Evolutionary conservation across 2,329 filamentous ascomycete species (phyloP), one percentile per base, ranked within the genome.

Genomic region (Pseudogymnoascus sp.): DNA sequence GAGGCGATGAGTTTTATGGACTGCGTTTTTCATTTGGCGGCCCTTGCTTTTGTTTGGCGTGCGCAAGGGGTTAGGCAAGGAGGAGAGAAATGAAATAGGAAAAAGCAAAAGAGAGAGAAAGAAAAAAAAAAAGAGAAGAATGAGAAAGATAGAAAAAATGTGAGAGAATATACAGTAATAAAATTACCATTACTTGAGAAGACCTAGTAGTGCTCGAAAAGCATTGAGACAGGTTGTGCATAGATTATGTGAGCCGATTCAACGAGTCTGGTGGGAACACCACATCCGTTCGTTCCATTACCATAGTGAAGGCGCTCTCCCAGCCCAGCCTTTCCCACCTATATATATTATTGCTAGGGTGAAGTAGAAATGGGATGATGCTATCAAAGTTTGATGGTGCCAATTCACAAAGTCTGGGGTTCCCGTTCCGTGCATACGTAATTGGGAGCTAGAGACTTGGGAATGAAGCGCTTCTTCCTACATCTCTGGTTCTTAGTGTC

Each of bases 151-250:
- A 43, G 39, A 50, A 53, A 18, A n/a, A 18, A 53, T 53, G 20
- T n/a, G n/a, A 53, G 47, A 53, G n/a, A 33, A 53, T 12, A 53
- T 53, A 18, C n/a, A 33, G 28, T 53, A 53, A 18, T 53, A 53
- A 33, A 33, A 33, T 14, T 20, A 18, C 28, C 15, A 18, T 53
- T 18, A 18, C 33, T 18, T 53, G n/a, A 18, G 47, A 53, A 12
- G 30, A 33, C 1, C 14, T 14, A 30, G 22, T 25, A 1, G 25
- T 20, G 8, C 25, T 33, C 15, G 7, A 18, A 25, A 43, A 25
- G 11, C 11, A 22, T 22, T 43, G 18, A 22, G 20, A 6, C 6
- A 41, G 8, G 20, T 41, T 18, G 18, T 18, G 18, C 9, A 12
- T 39, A 25, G 5, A 25, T 25, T 5, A 25, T 25, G 22, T 25